Base-by-base conservation (phyloP, 139 green algal genomes). In the Picochlorum sp. region DNA sequence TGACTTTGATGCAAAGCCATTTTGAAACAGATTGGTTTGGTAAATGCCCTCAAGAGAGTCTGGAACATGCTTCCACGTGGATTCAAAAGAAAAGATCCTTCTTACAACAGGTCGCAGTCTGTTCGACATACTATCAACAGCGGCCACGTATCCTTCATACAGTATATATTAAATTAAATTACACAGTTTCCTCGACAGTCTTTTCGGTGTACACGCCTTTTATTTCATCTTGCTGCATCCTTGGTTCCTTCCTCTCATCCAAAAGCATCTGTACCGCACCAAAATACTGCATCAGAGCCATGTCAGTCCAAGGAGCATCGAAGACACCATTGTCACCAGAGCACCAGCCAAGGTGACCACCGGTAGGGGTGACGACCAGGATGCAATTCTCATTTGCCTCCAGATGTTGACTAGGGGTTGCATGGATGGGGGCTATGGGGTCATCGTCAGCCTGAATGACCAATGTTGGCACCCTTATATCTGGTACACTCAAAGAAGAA, bases 301-400 rank as follows among this genome's bases (percentile, higher is more conserved):
- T 41, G 37, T 94, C 85, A 3, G 74, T 77, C 87, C 87, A 95
- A 20, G 87, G 85, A 4, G 83, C 85, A 1, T 72, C 78, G 72
- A 54, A 38, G n/a, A 65, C 23, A 7, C 54, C 54, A 41, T 65
- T 37, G 16, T 63, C 20, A 34, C 23, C 32, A 45, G 49, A 30
- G 18, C 72, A 79, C 88, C 88, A 95, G 16, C 88, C 88, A 41
- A 95, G 72, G 62, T 95, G 88, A 2, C 88, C 88, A 5, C 88
- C 88, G 9, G 61, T 78, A 41, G 79, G 81, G 6, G 86, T 94
- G 2, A 78, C 47, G 1, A 81, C 81, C 15, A 91, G 75, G 24
- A 82, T 70, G 68, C 78, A 89, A 61, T 88, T 68, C 0, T 76
- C 71, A 74, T 95, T 94, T 14, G 66, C 63, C 0, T 66, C 3